Base-by-base conservation (phyloP, 208 protist genomes). In the Histomonas meleagridis region DNA sequence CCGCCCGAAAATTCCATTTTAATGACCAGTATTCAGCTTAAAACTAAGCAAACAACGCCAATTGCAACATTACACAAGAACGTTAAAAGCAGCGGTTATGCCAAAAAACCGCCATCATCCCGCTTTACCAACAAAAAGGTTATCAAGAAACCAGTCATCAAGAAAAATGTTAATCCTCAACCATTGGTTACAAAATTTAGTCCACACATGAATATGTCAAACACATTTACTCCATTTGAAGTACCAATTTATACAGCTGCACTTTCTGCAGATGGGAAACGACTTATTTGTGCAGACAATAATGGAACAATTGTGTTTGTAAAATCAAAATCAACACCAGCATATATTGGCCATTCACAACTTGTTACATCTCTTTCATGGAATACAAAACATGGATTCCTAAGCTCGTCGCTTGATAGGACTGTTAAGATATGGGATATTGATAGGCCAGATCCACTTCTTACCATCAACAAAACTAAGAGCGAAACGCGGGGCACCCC, bases 341-440 rank as follows among this genome's bases (percentile, higher is more conserved):
- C 76, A 57, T 86, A 86, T 86, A 40, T 86, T 46, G 76, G 76
- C 10, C 76, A 86, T 55, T 26, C 7, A 1, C 76, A 86, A 55
- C 40, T 2, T 18, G 35, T 86, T 16, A 86, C 76, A 18, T 1
- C 26, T 18, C 46, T 86, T 16, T n/a, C 40, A 51, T 86, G 76
- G 76, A 51, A 43, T 38, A 86, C 76, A 32, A 48, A 32, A 14
- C 43, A 86, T n/a, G 46, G 46, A n/a, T 86, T 86, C 32, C 9
- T 28, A 2, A 55, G 46, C 28, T 32, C 40, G 16, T 53, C 40
- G 3, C 43, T 86, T 38, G 76, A 86, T 16, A 51, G 38, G 46
- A 86, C 76, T 32, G 46, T 86, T 9, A 86, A 86, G 38, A n/a
- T 86, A 7, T 86, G 76, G 76, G 76, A 86, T 28, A 86, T 86